These are phyloP conservation scores for Guadua angustifolia DNA, from an alignment of 176 grass and related monocot genomes.

Conservation along the genomic window DNA sequence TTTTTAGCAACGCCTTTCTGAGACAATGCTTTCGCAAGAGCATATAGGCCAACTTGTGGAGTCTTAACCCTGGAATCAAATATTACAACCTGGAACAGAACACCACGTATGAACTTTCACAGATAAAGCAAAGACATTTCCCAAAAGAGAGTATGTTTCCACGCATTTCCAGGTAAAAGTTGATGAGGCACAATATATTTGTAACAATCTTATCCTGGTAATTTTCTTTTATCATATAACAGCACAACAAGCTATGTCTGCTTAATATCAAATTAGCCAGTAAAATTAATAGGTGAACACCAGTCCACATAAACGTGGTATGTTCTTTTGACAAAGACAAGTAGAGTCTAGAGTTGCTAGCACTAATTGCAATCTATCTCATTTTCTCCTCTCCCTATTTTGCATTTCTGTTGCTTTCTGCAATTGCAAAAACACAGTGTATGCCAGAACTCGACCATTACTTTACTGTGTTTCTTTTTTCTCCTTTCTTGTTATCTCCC, in stretches of 20 bases:
- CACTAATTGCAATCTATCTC: not conserved
- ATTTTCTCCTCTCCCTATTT: slow-evolving; percentile 17
- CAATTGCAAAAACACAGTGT: not conserved
- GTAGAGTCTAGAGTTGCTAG: not conserved
- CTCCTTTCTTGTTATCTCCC: slow-evolving; percentile 5
- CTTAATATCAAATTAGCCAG: slow-evolving; percentile 29
- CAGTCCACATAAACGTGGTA: slow-evolving; percentile 10
- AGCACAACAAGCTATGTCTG: not conserved
- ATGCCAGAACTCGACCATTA: not conserved
- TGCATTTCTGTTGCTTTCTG: slow-evolving; percentile 10
- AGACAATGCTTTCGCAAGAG: slow-evolving; percentile 88
- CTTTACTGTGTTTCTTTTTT: not conserved
- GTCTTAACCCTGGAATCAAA: slow-evolving; percentile 84
- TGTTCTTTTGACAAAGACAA: not conserved
- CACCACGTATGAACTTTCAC: slow-evolving; percentile 24
- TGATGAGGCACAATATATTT: not conserved
- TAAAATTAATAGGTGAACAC: slow-evolving; percentile 13
- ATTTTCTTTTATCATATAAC: slow-evolving; percentile 3
- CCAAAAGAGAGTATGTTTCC: slow-evolving; percentile 8
- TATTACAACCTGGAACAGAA: slow-evolving; percentile 76
- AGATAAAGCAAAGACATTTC: not conserved
- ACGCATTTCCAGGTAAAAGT: slow-evolving; percentile 26
- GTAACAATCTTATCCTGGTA: slow-evolving; percentile 7
- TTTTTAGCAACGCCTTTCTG: slow-evolving; percentile 86
- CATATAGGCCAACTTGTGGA: slow-evolving; percentile 90